phyloP scores from a whole-genome alignment of 768 basidiomycete species.

The Leccinum disarticulatum region DNA sequence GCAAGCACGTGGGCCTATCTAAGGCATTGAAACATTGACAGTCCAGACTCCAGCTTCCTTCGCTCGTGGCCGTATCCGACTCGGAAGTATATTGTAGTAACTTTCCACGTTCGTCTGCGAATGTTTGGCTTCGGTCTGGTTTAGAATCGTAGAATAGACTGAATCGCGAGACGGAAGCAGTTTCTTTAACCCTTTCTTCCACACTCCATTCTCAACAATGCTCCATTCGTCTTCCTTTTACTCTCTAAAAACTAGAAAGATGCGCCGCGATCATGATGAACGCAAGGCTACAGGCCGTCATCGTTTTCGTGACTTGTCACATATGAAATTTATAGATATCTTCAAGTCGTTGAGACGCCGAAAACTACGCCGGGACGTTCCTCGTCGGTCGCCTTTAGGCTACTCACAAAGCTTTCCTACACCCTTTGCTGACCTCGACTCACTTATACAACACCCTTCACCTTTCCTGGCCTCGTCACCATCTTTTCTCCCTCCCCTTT shows the following conservation, averaged over 20 bases:
- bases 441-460: constrained; percentile 3
- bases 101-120: not conserved
- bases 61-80: not conserved
- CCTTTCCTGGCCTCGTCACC: not conserved
- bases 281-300: constrained; percentile 10
- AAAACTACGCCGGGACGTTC: constrained; percentile 7
- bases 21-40: not conserved
- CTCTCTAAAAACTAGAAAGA: constrained; percentile 17
- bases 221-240: constrained; percentile 10
- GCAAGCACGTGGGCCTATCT: not conserved
- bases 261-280: constrained; percentile 3
- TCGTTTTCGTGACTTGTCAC: constrained; percentile 20
- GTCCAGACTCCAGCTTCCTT: not conserved
- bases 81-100: too few relatives aligned
- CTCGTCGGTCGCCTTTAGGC: constrained; percentile 5
- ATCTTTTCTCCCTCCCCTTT: not conserved
- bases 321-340: constrained; percentile 19
- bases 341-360: constrained; percentile 23
- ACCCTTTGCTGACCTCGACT: constrained; percentile 5
- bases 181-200: not conserved
- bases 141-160: constrained; percentile 7
- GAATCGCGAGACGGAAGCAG: not conserved
- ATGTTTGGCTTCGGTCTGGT: constrained; percentile 13
- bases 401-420: constrained; percentile 5
- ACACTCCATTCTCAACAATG: constrained; percentile 1